Evolutionary conservation across 2,329 filamentous ascomycete genomes (phyloP).

Genomic region (Venturia carpophila): DNA sequence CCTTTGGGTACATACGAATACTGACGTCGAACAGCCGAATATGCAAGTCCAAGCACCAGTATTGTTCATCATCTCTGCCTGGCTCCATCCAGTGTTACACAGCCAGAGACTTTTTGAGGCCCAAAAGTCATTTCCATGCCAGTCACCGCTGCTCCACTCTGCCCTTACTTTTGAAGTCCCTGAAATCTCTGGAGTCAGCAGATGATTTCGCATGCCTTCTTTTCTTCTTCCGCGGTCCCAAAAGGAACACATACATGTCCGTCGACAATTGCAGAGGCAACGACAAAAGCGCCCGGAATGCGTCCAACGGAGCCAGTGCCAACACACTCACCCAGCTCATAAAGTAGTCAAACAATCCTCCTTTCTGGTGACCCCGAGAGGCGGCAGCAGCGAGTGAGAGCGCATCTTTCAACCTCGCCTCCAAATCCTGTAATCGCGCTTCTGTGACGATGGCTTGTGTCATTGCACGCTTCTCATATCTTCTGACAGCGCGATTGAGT

Average conservation of each 20-base stretch:
- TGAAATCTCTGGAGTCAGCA: conserved; percentile 1
- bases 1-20: neutral
- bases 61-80: neutral
- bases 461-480: conserved; percentile 83
- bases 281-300: conserved; percentile 22
- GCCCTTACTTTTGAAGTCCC: conserved; percentile 2
- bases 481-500: conserved; percentile 76
- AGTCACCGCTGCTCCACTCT: neutral
- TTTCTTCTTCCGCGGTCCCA: conserved; percentile 19
- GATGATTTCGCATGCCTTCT: conserved; percentile 4
- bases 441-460: conserved; percentile 70
- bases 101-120: neutral
- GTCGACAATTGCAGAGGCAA: conserved; percentile 18
- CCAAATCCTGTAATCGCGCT: conserved; percentile 62
- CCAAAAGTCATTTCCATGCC: neutral
- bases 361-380: conserved; percentile 36
- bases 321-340: conserved; percentile 14
- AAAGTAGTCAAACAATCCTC: conserved; percentile 25
- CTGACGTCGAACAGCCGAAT: neutral
- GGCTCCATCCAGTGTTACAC: no score
- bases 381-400: conserved; percentile 73
- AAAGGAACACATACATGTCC: conserved; percentile 11
- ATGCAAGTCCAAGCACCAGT: neutral
- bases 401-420: conserved; percentile 65
- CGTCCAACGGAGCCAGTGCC: conserved; percentile 23